Percentiles rank a stretch among this genome's conserved stretches.
Conservation (phyloP, 805 yeast genomes). For the Spathaspora sp. region DNA sequence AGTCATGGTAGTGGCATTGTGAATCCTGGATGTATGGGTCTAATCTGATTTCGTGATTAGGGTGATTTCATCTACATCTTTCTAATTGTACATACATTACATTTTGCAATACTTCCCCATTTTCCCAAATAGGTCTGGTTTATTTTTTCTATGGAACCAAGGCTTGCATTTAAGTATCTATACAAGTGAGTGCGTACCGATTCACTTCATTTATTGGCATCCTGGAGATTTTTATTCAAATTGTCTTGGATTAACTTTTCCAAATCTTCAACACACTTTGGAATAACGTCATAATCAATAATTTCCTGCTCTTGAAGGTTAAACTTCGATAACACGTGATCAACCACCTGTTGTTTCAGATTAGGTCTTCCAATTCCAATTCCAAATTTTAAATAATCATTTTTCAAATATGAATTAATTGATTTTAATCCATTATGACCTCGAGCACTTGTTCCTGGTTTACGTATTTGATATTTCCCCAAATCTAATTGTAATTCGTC, state of each 20-base stretch:
- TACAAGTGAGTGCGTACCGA: no score
- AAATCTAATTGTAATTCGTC: constrained; percentile 70
- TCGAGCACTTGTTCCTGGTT: constrained; percentile 57
- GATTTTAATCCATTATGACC: constrained; percentile 85
- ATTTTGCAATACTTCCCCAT: no score
- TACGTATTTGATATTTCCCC: constrained; percentile 65
- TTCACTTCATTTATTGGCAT: no score
- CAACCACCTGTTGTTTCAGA: constrained; percentile 38
- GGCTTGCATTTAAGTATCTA: no score
- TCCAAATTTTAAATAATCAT: constrained; percentile 59
- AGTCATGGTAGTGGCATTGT: no score
- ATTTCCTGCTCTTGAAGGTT: constrained; percentile 39
- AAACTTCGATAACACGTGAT: constrained; percentile 59
- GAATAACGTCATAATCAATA: constrained; percentile 39
- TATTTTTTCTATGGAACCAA: no score
- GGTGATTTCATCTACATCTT: no score
- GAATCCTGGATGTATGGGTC: no score
- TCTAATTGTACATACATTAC: no score
- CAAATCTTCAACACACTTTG: constrained; percentile 34
- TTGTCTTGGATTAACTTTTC: constrained; percentile 17
- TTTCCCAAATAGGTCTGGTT: no score
- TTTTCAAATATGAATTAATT: constrained; percentile 39
- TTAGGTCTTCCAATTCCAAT: constrained; percentile 76
- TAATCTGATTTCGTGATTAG: no score
- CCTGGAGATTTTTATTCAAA: constrained; percentile 10